Evolutionary conservation across 2,329 filamentous ascomycete species (phyloP), one percentile per base, ranked within the genome.

Genomic region (Fusarium nygamai): DNA sequence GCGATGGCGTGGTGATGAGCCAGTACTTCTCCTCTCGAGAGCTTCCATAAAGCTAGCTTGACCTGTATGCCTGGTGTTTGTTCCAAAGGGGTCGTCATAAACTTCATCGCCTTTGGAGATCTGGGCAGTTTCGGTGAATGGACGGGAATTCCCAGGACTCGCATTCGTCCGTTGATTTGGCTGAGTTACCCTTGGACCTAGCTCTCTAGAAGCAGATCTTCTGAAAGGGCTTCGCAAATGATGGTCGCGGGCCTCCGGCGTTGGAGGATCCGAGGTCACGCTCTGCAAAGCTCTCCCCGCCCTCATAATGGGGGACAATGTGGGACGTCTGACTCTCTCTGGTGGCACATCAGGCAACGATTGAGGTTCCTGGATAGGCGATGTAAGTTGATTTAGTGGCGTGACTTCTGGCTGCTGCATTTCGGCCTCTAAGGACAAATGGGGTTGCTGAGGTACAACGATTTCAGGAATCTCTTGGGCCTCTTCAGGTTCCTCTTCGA

Each of bases 211-310:
- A 22, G 74, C 81, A 14, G 83, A 83, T 47, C 82, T 80, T 59
- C 86, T 84, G 72, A 91, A 91, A 0, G 89, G 89, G 63, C 89
- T 91, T 20, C 88, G 85, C 6, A 91, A 81, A 17, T 86, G 85
- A 39, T 84, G 83, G 48, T 88, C 86, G n/a, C 83, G 84, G 12
- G 80, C 83, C 58, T 87, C 86, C 3, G 89, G 89, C 0, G 89
- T 90, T 1, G 88, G 88, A 13, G 88, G 87, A 71, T 90, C 89
- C 0, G 88, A 90, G 17, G 89, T 88, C 43, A 91, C 86, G 66
- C 85, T 88, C 75, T 90, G 89, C 20, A 91, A 80, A 36, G 86
- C 88, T 54, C 87, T 84, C 7, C 88, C 89, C 33, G 85, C 89
- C 51, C 88, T 84, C n/a, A 91, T 86, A 41, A 90, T 90, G 4